phyloP scores from a whole-genome alignment of 2,329 filamentous ascomycete species.

The Gnomoniopsis smithogilvyi region DNA sequence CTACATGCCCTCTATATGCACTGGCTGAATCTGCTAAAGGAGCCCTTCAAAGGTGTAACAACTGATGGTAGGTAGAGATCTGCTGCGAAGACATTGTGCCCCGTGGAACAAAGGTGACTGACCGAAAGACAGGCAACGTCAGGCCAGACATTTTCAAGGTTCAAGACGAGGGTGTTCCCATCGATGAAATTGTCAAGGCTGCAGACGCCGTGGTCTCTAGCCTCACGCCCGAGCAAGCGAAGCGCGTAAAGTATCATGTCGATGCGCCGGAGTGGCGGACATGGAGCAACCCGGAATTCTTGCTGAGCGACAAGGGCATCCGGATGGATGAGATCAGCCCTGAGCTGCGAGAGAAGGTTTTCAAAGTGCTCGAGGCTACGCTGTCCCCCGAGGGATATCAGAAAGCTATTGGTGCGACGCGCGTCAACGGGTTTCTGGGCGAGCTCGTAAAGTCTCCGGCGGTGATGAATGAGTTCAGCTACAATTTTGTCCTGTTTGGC shows the following conservation, averaged over 20 bases:
- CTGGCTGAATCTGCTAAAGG: constrained; percentile 56
- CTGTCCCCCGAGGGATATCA: constrained; percentile 69
- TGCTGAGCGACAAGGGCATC: constrained; percentile 65
- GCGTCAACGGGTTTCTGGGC: constrained; percentile 72
- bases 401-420: constrained; percentile 68
- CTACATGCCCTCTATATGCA: constrained; percentile 58
- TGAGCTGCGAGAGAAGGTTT: constrained; percentile 43
- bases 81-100: not conserved
- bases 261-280: constrained; percentile 71
- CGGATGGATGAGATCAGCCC: constrained; percentile 59
- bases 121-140: constrained; percentile 40
- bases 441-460: constrained; percentile 58
- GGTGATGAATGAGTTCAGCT: constrained; percentile 72
- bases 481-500: constrained; percentile 74
- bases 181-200: constrained; percentile 51
- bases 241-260: constrained; percentile 55
- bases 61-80: constrained; percentile 51
- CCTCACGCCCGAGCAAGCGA: constrained; percentile 46
- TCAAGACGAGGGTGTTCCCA: constrained; percentile 62
- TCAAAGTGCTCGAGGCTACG: constrained; percentile 53
- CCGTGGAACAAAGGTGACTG: not conserved
- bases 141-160: constrained; percentile 52
- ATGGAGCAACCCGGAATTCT: constrained; percentile 70
- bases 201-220: constrained; percentile 42
- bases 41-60: constrained; percentile 70